phyloP scores from a whole-genome alignment of 148 eudicot species.

The Nepenthes gracilis region DNA sequence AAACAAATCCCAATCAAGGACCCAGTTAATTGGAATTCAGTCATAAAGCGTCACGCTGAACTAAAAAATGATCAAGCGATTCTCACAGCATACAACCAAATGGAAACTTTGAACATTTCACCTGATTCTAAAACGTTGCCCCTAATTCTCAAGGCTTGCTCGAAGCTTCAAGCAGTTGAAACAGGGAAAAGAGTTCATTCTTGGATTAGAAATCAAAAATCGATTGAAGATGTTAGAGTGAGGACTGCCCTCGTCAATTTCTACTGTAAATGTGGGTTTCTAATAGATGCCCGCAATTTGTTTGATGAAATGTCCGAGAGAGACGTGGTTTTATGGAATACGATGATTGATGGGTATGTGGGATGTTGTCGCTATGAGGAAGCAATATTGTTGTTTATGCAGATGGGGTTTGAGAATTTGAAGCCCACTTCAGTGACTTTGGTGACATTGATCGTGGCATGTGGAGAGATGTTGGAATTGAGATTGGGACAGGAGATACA shows the following conservation, averaged over 20 bases:
- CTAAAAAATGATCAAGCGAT: no score
- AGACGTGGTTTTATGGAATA: conserved; percentile 53
- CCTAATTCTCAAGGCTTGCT: conserved; percentile 39
- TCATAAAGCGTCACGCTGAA: no score
- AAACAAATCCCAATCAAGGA: no score
- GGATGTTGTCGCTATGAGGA: conserved; percentile 24
- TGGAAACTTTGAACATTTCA: no score
- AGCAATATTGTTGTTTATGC: conserved; percentile 19
- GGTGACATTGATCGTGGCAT: conserved; percentile 34
- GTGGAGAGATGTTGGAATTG: conserved; percentile 27
- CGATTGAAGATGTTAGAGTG: conserved; percentile 26
- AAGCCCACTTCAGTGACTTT: conserved; percentile 33
- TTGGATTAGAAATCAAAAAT: conserved; percentile 3
- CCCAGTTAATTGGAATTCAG: no score
- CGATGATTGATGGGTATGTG: conserved; percentile 45
- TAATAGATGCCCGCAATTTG: conserved; percentile 25
- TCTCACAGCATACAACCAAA: no score
- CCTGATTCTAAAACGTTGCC: no score
- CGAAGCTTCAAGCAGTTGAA: conserved; percentile 25
- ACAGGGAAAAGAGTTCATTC: conserved; percentile 29
- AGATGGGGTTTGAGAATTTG: conserved; percentile 26
- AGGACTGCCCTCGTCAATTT: conserved; percentile 36
- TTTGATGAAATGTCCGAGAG: conserved; percentile 33
- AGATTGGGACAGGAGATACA: conserved; percentile 37
- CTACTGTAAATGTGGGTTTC: conserved; percentile 39